Base-by-base conservation (phyloP, 371 early-diverging fungal species). In the Lichtheimia ornata region DNA sequence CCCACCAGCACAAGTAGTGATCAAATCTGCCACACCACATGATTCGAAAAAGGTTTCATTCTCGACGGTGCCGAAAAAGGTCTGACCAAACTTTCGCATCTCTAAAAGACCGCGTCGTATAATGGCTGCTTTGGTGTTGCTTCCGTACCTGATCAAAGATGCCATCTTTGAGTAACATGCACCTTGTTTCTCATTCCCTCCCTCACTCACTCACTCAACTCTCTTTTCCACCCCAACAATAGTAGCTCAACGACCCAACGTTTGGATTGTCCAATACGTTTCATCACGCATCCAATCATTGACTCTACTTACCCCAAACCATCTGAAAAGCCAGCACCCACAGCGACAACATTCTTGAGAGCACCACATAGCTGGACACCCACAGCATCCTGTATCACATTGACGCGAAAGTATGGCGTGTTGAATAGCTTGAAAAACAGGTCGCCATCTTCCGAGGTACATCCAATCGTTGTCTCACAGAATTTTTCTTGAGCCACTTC, bases 321-420 rank as follows among this genome's bases (percentile, higher is more conserved):
- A 72, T 97, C 95, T 43, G 95, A 92, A 58, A 99, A 82, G 25
- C 99, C 99, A 53, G 96, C 99, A 51, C 91, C 99, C 17, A 99
- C 88, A 17, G 97, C 98, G 1, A 99, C 92, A 22, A 99, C 88
- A 82, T 99, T 99, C 80, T 99, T 99, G 25, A 99, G 72, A 0
- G 99, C 97, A 60, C 99, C 99, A 77, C 97, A 99, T 20, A 99
- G 77, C 73, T 99, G 98, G 13, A 98, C 97, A 44, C 96, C 96
- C 41, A 90, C 87, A 27, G 94, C 89, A 76, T 99, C 98, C 44
- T 87, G 80, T 51, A 95, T 88, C 56, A 89, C 88, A 72, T 85
- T 87, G 61, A 97, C 88, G 25, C 84, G 85, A 81, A 97, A 98
- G 73, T 94, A 90, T 7, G 86, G 82, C 5, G 95, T 94, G 71